phyloP scores from a whole-genome alignment of 129 eudicot genomes.

The Centella asiatica region DNA sequence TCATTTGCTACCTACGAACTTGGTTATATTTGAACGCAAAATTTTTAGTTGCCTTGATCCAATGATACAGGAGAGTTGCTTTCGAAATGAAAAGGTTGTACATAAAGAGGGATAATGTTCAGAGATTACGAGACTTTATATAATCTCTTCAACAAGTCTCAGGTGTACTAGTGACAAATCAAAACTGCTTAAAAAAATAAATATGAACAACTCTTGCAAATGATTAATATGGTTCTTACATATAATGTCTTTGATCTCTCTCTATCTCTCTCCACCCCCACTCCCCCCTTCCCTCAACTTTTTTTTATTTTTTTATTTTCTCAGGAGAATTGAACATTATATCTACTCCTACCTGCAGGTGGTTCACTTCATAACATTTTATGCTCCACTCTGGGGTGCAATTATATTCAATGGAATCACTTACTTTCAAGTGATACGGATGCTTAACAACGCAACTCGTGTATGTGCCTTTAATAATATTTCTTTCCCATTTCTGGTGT shows the following conservation, averaged over 20 bases:
- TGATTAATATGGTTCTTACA: not conserved
- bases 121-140: not conserved
- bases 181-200: not conserved
- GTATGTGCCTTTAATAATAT: slow-evolving; percentile 41
- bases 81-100: not conserved
- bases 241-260: not conserved
- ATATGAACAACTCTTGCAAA: not conserved
- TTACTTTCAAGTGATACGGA: slow-evolving; percentile 96
- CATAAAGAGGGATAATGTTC: not conserved
- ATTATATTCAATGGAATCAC: slow-evolving; percentile 90
- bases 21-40: not conserved
- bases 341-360: slow-evolving; percentile 39
- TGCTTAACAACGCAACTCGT: slow-evolving; percentile 93
- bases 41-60: not conserved
- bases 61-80: not conserved
- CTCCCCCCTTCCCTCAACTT: too few species aligned
- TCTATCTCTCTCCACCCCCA: not conserved
- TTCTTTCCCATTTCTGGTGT: not conserved
- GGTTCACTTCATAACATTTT: slow-evolving; percentile 85
- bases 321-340: not conserved
- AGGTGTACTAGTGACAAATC: not conserved
- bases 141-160: not conserved
- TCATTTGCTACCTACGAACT: not conserved
- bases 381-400: slow-evolving; percentile 98
- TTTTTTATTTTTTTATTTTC: too few species aligned